phyloP scores from a whole-genome alignment of 2,329 filamentous ascomycete genomes.

The Atkinsonella hypoxylon region DNA sequence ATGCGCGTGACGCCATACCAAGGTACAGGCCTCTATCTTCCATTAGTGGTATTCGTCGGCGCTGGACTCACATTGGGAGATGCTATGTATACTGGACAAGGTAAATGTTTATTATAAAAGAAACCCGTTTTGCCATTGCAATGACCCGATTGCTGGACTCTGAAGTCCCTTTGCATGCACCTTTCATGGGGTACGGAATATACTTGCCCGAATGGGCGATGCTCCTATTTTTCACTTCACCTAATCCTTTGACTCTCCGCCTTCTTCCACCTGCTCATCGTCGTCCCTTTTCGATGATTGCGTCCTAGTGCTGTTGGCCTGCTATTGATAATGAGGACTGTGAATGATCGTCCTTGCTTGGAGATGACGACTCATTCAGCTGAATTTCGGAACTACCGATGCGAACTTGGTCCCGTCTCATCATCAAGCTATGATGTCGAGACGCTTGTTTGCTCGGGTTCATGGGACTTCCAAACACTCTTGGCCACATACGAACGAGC shows the following conservation, averaged over 20 bases:
- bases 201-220: background rate
- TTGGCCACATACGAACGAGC: slow-evolving; percentile 3
- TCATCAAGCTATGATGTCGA: background rate
- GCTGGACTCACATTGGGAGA: too few relatives aligned
- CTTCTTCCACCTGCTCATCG: background rate
- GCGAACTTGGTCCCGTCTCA: background rate
- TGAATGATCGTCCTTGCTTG: background rate
- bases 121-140: too few relatives aligned
- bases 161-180: too few relatives aligned
- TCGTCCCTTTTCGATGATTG: background rate
- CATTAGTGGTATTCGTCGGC: too few relatives aligned
- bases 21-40: too few relatives aligned
- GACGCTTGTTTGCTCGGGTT: background rate
- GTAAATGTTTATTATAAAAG: too few relatives aligned
- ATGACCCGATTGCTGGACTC: too few relatives aligned
- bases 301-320: background rate
- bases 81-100: too few relatives aligned
- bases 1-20: too few relatives aligned
- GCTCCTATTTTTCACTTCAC: background rate
- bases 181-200: too few relatives aligned
- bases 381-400: background rate
- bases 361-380: background rate
- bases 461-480: slow-evolving; percentile 2
- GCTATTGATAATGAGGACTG: background rate
- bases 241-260: background rate